A percentile compares a stretch with the other conserved stretches of the same genome.
Conservation (phyloP, 768 basidiomycete species). For the Russula vinacea region DNA sequence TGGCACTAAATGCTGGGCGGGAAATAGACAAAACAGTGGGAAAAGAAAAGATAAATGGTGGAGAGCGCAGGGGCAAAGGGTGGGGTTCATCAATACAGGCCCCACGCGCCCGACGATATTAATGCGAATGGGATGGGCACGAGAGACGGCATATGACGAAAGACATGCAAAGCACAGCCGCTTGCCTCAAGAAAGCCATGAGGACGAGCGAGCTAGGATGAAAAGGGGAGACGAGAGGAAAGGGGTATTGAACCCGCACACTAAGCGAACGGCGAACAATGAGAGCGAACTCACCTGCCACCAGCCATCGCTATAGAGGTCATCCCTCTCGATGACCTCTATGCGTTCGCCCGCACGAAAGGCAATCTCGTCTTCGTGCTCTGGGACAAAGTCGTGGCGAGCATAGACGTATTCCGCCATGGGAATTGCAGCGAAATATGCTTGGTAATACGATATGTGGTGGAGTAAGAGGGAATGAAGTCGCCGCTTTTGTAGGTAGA, state of each 20-base stretch:
- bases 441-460: too few relatives aligned
- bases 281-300: constrained; percentile 61
- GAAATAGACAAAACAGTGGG: background rate
- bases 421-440: constrained; percentile 16
- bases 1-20: background rate
- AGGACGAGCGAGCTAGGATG: constrained; percentile 1
- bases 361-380: constrained; percentile 89
- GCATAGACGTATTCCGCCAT: constrained; percentile 88
- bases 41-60: background rate
- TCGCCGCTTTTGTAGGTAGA: background rate
- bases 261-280: constrained; percentile 1
- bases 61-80: background rate
- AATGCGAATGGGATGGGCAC: background rate
- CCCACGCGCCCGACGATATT: background rate
- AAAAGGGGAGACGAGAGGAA: background rate
- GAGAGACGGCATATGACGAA: background rate
- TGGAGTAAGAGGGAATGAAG: background rate
- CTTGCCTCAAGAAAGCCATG: constrained; percentile 13
- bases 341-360: constrained; percentile 85
- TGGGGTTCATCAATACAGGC: background rate
- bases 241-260: background rate
- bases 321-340: constrained; percentile 90
- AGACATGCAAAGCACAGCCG: background rate
- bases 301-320: constrained; percentile 93
- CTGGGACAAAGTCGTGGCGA: constrained; percentile 82